A percentile compares a stretch with the other conserved stretches of the same genome.
Evolutionary conservation across 1,284 basidiomycete species (phyloP).

Genomic region (Ceratobasidium sp.): DNA sequence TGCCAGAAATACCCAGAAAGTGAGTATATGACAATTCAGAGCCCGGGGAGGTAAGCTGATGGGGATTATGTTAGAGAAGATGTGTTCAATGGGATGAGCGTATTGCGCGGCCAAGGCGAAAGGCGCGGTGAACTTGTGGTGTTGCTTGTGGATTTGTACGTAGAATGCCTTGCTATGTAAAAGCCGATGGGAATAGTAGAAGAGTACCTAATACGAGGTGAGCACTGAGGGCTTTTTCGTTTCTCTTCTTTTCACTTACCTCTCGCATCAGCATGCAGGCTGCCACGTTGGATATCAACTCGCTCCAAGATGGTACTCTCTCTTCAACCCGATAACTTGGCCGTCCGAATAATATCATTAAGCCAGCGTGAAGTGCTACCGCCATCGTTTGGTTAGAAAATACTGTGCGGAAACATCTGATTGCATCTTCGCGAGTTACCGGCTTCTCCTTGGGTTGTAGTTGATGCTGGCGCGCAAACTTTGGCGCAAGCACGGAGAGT

Average conservation of each 20-base stretch:
- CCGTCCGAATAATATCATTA: background rate
- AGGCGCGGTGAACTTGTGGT: conserved; percentile 42
- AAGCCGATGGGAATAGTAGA: conserved; percentile 41
- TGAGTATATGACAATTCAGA: conserved; percentile 36
- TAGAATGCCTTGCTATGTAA: conserved; percentile 38
- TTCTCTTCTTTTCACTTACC: background rate
- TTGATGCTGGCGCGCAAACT: conserved; percentile 20
- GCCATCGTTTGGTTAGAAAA: conserved; percentile 11
- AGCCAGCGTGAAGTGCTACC: background rate
- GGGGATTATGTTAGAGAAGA: conserved; percentile 39
- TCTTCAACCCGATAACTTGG: conserved; percentile 25
- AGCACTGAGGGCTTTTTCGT: background rate
- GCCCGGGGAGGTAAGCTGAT: conserved; percentile 36
- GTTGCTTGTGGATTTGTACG: conserved; percentile 40
- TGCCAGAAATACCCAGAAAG: conserved; percentile 40
- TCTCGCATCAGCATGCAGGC: conserved; percentile 28
- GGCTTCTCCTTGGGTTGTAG: conserved; percentile 31
- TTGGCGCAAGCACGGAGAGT: conserved; percentile 15
- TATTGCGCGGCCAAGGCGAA: conserved; percentile 41
- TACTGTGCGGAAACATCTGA: conserved; percentile 25
- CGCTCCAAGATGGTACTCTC: conserved; percentile 6
- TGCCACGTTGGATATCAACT: background rate
- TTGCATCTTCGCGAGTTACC: background rate
- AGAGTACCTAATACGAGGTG: conserved; percentile 15
- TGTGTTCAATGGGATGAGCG: conserved; percentile 42